Conservation (phyloP, 192 early-diverging fungal genomes). For the Entophlyctis luteolus region DNA sequence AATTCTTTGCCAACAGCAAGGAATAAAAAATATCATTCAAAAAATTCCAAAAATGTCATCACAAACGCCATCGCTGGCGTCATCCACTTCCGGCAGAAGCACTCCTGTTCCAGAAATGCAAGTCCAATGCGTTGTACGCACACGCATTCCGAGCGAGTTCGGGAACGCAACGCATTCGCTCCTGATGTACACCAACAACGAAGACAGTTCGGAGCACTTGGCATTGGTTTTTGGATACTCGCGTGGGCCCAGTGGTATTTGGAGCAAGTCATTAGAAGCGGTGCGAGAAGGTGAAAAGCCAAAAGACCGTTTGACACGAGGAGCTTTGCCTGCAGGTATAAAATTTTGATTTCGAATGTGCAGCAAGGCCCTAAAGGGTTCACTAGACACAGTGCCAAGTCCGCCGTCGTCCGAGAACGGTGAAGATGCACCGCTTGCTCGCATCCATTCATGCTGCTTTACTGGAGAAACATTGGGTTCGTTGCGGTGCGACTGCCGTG, state of each 20-base stretch:
- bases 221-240: slow-evolving; percentile 91
- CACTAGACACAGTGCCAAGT: no score
- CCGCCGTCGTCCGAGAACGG: no score
- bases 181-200: slow-evolving; percentile 78
- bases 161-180: slow-evolving; percentile 41
- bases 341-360: no score
- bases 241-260: slow-evolving; percentile 35
- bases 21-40: no score
- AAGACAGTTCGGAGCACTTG: slow-evolving; percentile 87
- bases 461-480: slow-evolving; percentile 92
- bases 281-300: slow-evolving; percentile 67
- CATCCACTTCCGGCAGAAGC: no score
- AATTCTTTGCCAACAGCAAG: no score
- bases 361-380: no score
- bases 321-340: slow-evolving; percentile 61
- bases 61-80: no score
- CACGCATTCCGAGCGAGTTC: slow-evolving; percentile 40
- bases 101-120: no score
- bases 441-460: slow-evolving; percentile 96
- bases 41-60: no score
- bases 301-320: slow-evolving; percentile 73
- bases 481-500: slow-evolving; percentile 82
- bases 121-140: slow-evolving; percentile 35
- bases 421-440: slow-evolving; percentile 60
- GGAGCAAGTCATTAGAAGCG: slow-evolving; percentile 63